Evolutionary conservation across 352 stramenopile species (phyloP), one percentile per base, ranked within the genome.

Genomic region (Phytopythium montanum): DNA sequence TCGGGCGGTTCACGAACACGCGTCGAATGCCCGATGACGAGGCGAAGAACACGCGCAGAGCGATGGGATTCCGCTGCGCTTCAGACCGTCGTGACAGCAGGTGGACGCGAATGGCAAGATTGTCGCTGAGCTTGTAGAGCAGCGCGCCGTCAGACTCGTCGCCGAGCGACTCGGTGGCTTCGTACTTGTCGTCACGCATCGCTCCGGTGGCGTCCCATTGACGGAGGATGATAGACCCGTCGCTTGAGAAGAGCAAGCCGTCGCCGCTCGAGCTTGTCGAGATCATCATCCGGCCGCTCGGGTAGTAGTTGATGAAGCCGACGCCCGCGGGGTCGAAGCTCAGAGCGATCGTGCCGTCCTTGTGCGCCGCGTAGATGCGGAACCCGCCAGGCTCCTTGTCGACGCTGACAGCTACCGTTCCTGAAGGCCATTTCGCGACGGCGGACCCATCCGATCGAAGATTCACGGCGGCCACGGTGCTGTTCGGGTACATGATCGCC

Each of bases 301-400:
- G 79, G 31, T 90, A 76, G 53, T 89, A 88, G 57, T 93, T 93
- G 55, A 91, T 73, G 41, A 93, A 91, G 16, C 83, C 83, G 0
- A 91, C 83, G 31, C 83, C 83, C 7, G 56, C 54, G 2, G 73
- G 61, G 41, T 91, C 81, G 31, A 93, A 85, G 48, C 80, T 93
- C 29, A 93, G 56, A 23, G 77, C 75, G 46, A 93, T 71, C 8
- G 66, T 65, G 0, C 81, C 79, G 56, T 93, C 83, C 44, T 85
- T 88, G 55, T 89, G 82, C 9, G 79, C 77, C 2, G 75, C 83
- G 52, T 90, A 93, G 34, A 79, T 64, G n/a, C 83, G 75, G 50
- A 81, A 93, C 8, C 77, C 81, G 25, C 79, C 62, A 14, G 54
- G 68, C 33, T 93, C 83, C 13, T 72, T 75, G 49, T 93, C 84